Evolutionary conservation across 176 grass and related monocot genomes (phyloP).

Genomic region (Sorghum bicolor): DNA sequence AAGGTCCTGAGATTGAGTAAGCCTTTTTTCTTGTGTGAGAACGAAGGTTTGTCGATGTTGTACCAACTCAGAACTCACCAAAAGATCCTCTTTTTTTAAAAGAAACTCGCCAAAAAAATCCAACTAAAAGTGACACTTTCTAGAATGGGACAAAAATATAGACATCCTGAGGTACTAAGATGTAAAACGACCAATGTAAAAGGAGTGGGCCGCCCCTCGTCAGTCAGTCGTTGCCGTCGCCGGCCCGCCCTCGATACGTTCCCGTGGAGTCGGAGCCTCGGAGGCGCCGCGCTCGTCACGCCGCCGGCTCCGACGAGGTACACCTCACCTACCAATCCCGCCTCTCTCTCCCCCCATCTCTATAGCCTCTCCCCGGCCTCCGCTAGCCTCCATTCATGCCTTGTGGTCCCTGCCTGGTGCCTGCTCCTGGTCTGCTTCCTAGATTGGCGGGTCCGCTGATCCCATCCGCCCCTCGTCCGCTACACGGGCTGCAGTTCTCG

Average conservation of each 20-base stretch:
- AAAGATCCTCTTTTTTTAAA: not conserved
- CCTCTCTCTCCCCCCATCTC: not conserved
- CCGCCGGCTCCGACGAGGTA: slow-evolving; percentile 24
- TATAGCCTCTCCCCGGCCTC: not conserved
- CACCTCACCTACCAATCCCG: not conserved
- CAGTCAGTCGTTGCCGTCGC: slow-evolving; percentile 12
- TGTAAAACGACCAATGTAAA: not conserved
- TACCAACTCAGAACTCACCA: not conserved
- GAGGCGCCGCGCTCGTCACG: not conserved
- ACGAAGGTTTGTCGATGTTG: not conserved
- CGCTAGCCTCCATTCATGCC: not conserved
- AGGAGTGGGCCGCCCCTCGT: not conserved
- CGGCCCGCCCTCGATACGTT: not conserved
- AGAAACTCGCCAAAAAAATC: not conserved
- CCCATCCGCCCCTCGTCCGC: not conserved
- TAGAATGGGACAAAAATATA: not conserved
- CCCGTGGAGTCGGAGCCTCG: not conserved
- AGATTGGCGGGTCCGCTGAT: not conserved
- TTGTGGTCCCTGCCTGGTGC: not conserved
- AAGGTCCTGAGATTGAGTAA: not conserved
- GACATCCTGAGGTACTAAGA: not conserved
- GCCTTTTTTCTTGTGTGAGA: not conserved
- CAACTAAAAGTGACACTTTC: not conserved
- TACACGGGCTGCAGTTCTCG: not conserved
- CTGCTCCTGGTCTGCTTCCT: not conserved